Evolutionary conservation across 208 protist species (phyloP), one percentile per base, ranked within the genome.

Genomic region (Zelonia costaricensis): DNA sequence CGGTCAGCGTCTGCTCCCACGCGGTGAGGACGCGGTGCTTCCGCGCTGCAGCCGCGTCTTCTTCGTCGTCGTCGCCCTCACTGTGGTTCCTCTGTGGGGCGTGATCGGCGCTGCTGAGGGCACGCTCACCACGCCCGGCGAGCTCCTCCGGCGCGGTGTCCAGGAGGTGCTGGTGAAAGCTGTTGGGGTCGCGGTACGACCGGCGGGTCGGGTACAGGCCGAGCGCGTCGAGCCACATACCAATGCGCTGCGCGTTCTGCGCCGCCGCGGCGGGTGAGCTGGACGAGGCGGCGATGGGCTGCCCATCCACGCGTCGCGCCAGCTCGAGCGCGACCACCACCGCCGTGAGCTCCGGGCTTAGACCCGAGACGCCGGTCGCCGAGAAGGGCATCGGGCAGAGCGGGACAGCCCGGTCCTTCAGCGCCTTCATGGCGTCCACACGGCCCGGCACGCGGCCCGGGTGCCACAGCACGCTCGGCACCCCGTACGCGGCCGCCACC

Each of bases 321-420:
- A 92, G 67, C 56, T 87, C 80, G n/a, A 92, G 49, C 10, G 78
- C 74, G 25, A 89, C 86, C 51, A 89, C 51, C 77, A 87, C 83
- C 30, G 86, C 86, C n/a, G 82, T 88, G 69, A 89, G 82, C 55
- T 92, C 86, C 9, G 86, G 86, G 2, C 76, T 82, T 6, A 91
- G 45, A 13, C 74, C 80, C 4, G 54, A 63, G 1, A 63, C 68
- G 23, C 69, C 67, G 12, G 36, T 33, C 7, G 47, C 35, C 36
- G 56, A 36, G 43, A 42, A 55, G 8, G 67, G 52, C 38, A 61
- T 9, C 1, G 60, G 44, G n/a, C 55, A 64, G 43, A 73, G 28
- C 9, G 58, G 44, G 20, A 60, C 53, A 15, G 68, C 55, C 18
- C 62, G 47, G 3, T 69, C 60, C 20, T 57, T 64, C 38, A 88